These are phyloP conservation scores for Neofusicoccum laricinum DNA, from an alignment of 2,329 filamentous ascomycete genomes.

Conservation along the genomic window DNA sequence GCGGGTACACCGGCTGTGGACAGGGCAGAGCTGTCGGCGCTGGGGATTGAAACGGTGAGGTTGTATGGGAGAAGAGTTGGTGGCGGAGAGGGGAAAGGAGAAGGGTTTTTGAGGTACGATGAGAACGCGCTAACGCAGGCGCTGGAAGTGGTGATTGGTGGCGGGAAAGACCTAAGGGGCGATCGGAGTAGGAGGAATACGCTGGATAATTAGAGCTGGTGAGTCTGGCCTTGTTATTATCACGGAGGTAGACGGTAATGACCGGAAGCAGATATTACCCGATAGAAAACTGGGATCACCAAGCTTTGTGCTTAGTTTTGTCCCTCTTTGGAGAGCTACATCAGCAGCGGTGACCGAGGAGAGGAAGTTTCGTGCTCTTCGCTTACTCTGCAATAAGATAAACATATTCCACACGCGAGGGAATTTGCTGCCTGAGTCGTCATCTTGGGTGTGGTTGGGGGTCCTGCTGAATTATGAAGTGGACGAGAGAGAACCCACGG, in stretches of 20 bases:
- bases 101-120: constrained; percentile 67
- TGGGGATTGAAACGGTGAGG: constrained; percentile 75
- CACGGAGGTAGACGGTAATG: too few relatives aligned
- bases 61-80: constrained; percentile 69
- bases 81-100: constrained; percentile 30
- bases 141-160: constrained; percentile 69
- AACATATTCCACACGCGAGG: too few relatives aligned
- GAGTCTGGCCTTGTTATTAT: not conserved
- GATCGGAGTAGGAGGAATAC: constrained; percentile 60
- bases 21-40: constrained; percentile 54
- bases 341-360: too few relatives aligned
- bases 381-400: too few relatives aligned
- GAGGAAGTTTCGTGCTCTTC: too few relatives aligned
- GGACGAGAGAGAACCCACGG: too few relatives aligned
- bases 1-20: constrained; percentile 69
- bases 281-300: not conserved
- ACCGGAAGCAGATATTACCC: too few relatives aligned
- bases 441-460: too few relatives aligned
- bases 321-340: too few relatives aligned
- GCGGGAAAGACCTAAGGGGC: constrained; percentile 56
- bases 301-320: too few relatives aligned
- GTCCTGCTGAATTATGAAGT: too few relatives aligned
- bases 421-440: too few relatives aligned
- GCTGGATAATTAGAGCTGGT: constrained; percentile 20
- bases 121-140: constrained; percentile 70